Evolutionary conservation across 768 basidiomycete genomes (phyloP).

Genomic region (Leccinum truebloodii): DNA sequence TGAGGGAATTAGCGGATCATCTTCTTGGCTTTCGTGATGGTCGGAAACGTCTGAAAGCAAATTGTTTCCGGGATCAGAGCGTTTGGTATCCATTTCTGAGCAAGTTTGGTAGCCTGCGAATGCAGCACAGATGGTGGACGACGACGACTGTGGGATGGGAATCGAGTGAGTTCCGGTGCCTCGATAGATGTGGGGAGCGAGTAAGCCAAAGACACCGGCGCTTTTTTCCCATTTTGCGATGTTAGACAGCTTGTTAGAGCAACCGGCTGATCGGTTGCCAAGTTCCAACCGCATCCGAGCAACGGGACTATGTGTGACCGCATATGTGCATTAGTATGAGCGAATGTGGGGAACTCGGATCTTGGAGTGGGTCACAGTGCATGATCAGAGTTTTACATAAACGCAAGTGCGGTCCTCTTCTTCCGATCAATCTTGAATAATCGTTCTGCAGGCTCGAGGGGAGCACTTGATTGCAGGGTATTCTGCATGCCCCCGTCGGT

Average conservation of each 20-base stretch:
- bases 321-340: too few relatives aligned
- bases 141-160: background rate
- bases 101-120: background rate
- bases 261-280: background rate
- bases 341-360: too few relatives aligned
- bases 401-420: too few relatives aligned
- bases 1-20: conserved; percentile 21
- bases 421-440: too few relatives aligned
- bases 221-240: background rate
- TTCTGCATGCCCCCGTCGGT: background rate
- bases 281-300: background rate
- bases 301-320: background rate
- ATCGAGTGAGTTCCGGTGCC: background rate
- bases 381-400: too few relatives aligned
- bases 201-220: conserved; percentile 1
- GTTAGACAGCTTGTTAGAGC: background rate
- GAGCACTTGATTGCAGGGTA: background rate
- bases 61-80: conserved; percentile 2
- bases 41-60: conserved; percentile 7
- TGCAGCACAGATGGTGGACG: background rate
- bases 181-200: background rate
- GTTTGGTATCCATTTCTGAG: conserved; percentile 21
- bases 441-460: too few relatives aligned
- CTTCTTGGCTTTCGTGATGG: conserved; percentile 12
- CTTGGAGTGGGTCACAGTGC: too few relatives aligned